Percentiles rank a stretch among this genome's conserved stretches.
phyloP scores from a whole-genome alignment of 129 eudicot species.

The Tagetes erecta region DNA sequence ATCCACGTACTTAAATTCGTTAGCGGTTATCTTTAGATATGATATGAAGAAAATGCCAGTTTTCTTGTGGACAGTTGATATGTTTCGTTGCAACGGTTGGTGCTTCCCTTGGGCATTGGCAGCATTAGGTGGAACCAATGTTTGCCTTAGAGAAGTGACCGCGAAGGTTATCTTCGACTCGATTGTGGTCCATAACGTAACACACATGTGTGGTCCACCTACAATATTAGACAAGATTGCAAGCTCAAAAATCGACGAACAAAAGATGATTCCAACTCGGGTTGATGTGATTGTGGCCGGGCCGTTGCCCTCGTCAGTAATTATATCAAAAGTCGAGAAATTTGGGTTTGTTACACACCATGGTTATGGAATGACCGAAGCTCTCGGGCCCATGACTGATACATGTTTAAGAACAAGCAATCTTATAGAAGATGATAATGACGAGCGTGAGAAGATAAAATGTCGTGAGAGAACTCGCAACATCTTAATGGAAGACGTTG shows the following conservation, averaged over 20 bases:
- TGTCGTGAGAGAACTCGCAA: slow-evolving; percentile 42
- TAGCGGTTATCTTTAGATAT: slow-evolving; percentile 46
- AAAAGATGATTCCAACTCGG: slow-evolving; percentile 15
- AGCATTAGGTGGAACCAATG: slow-evolving; percentile 69
- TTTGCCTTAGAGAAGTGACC: slow-evolving; percentile 46
- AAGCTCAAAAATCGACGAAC: slow-evolving; percentile 15
- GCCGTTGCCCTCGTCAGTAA: slow-evolving; percentile 36
- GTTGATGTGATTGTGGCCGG: slow-evolving; percentile 63
- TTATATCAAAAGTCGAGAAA: slow-evolving; percentile 29
- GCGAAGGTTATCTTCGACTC: slow-evolving; percentile 40
- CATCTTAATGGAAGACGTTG: slow-evolving; percentile 52
- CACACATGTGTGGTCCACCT: slow-evolving; percentile 71
- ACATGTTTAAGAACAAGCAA: neutral
- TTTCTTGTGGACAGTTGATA: slow-evolving; percentile 70
- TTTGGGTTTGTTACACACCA: slow-evolving; percentile 45
- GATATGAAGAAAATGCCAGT: slow-evolving; percentile 47
- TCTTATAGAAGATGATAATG: slow-evolving; percentile 1
- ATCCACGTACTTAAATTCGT: slow-evolving; percentile 57
- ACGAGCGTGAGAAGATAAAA: slow-evolving; percentile 1
- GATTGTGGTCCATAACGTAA: slow-evolving; percentile 43
- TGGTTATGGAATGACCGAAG: slow-evolving; percentile 77
- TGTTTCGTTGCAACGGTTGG: slow-evolving; percentile 87
- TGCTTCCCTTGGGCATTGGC: slow-evolving; percentile 73
- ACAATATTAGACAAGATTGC: slow-evolving; percentile 46
- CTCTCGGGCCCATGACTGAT: slow-evolving; percentile 46